Base-by-base conservation (phyloP, 345 rosid species). In the Citrus sp. region DNA sequence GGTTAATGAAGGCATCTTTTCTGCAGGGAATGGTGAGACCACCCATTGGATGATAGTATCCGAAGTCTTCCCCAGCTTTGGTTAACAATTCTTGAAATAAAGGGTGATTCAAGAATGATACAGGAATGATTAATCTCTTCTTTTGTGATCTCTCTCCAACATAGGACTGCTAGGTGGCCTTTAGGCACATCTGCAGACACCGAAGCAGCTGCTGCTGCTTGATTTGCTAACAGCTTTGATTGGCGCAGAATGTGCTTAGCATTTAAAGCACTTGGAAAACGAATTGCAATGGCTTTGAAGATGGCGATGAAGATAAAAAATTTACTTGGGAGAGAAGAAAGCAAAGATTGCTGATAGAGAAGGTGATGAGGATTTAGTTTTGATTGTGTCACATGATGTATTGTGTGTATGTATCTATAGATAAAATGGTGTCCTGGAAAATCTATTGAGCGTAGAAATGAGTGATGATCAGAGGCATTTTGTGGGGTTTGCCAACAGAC, bases 1-100 rank as follows among this genome's bases (percentile, higher is more conserved):
- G 78, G 74, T 78, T 73, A 21, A 83, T 72, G 40, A 84, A 86
- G 7, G 76, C 73, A 35, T 37, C 40, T 37, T 37, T 7, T 37
- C 40, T 37, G 40, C 40, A 37, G 9, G 40, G 40, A 37, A 37
- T 37, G 40, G 9, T 37, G 0, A 37, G 71, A 28, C 87, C 85
- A 37, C 91, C 88, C 77, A 82, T 42, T 5, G 88, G 88, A 67
- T 87, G 88, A 66, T 86, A 56, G 62, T 81, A 87, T 24, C 88
- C 87, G 65, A 84, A 86, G 81, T 89, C 89, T 74, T 87, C 90
- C 67, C 86, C 89, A 6, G n/a, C n/a, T 21, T 6, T 55, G 0
- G 2, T 55, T 55, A 5, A 21, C 9, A 86, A 32, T 55, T 82
- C 72, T 69, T 82, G 83, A 80, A 84, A 82, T 68, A 77, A 74